Conservation (phyloP, 805 yeast species). For the Yamadazyma olivae region DNA sequence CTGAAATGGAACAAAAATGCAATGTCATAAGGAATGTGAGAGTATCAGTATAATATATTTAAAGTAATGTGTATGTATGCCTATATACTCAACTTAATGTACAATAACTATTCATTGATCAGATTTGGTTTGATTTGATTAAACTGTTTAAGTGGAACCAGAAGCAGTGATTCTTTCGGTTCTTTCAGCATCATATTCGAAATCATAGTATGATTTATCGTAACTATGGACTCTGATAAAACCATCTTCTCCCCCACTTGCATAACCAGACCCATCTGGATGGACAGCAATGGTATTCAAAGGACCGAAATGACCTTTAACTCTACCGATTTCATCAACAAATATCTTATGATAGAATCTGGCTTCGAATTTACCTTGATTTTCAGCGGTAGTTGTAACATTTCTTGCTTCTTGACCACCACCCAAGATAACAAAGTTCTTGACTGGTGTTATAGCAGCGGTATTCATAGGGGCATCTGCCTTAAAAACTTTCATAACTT, state of each 20-base stretch:
- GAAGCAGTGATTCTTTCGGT: conserved; percentile 47
- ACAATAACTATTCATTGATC: too few relatives aligned
- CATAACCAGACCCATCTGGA: conserved; percentile 89
- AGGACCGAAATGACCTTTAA: conserved; percentile 99
- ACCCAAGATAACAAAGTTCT: conserved; percentile 89
- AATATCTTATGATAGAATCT: conserved; percentile 93
- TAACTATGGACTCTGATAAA: conserved; percentile 90
- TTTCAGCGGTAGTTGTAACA: conserved; percentile 93
- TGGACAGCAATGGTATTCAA: conserved; percentile 89
- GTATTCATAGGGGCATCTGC: conserved; percentile 95
- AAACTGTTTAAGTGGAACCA: conserved; percentile 5
- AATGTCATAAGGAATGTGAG: too few relatives aligned
- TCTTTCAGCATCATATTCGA: conserved; percentile 87
- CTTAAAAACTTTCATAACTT: conserved; percentile 66
- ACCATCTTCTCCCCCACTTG: conserved; percentile 99
- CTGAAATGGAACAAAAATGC: too few relatives aligned
- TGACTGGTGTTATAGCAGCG: conserved; percentile 90
- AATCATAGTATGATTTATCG: conserved; percentile 90
- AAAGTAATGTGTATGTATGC: too few relatives aligned
- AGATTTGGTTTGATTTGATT: too few relatives aligned
- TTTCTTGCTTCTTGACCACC: conserved; percentile 99
- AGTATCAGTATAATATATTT: too few relatives aligned
- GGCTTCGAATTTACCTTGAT: conserved; percentile 96
- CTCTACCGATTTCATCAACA: conserved; percentile 94
- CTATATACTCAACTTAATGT: too few relatives aligned